Base-by-base conservation (phyloP, 768 basidiomycete genomes). In the Tulasnella calospora region DNA sequence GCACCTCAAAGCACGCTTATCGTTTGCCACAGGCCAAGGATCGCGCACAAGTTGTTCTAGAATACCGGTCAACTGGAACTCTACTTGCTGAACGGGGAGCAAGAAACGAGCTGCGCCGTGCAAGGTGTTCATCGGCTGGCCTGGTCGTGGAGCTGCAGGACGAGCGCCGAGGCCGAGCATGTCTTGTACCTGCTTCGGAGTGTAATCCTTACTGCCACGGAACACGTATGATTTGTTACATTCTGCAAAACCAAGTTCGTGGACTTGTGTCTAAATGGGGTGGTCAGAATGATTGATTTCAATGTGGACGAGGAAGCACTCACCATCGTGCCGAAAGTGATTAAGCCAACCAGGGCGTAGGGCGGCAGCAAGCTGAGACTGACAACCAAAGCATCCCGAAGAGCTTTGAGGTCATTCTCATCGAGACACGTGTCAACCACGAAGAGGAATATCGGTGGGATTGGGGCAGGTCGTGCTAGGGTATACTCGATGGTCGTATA, bases 401-500 rank as follows among this genome's bases (percentile, higher is more conserved):
- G 88, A 12, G 97, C 95, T 86, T 97, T 97, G 81, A 99, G 88
- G 84, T 99, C 98, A 40, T 98, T 95, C 79, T 94, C 93, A 81
- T 96, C 94, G 81, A 99, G 88, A 84, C 98, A 99, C 33, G 96
- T 98, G 84, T 99, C 97, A 71, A 99, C 92, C 75, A 98, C 96
- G 83, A 96, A 98, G 67, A 99, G 88, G 88, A 99, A 99, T 85
- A 99, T 90, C 74, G 98, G 97, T 5, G 97, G 96, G 69, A 97
- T 92, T 82, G 92, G 94, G 17, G 92, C 94, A 0, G 94, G 92
- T 80, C 97, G 90, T 35, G 92, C 88, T 71, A 99, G 92, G n/a
- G 97, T 99, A 87, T 99, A 99, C 86, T 99, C 98, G 85, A 99
- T 98, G 10, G 98, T 99, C 41, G 98, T 99, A 88, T 98, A 99